Percentiles rank a stretch among this genome's conserved stretches.
These are phyloP conservation scores for Diplodia seriata DNA, from an alignment of 2,329 filamentous ascomycete species.

Conservation along the genomic window DNA sequence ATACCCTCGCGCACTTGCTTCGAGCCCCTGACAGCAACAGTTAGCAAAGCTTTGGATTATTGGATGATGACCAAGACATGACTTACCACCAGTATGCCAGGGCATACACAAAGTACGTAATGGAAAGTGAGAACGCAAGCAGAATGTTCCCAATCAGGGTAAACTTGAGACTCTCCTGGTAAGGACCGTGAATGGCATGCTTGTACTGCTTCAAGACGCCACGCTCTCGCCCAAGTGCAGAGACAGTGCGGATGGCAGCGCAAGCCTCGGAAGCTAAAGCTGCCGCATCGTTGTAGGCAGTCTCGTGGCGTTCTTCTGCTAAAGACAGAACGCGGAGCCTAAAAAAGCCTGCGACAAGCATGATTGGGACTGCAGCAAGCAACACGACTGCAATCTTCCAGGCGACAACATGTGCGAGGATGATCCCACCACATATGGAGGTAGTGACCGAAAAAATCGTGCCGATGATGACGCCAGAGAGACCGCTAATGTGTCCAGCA, in stretches of 20 bases:
- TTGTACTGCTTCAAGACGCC: conserved; percentile 49
- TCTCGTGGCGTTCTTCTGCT: conserved; percentile 68
- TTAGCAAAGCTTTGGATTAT: conserved; percentile 8
- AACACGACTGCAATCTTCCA: conserved; percentile 61
- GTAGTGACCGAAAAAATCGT: conserved; percentile 58
- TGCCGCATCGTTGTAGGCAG: conserved; percentile 69
- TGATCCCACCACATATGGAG: conserved; percentile 56
- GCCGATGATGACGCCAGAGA: conserved; percentile 58
- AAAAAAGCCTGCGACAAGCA: conserved; percentile 56
- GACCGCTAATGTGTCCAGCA: conserved; percentile 55
- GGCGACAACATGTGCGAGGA: conserved; percentile 56
- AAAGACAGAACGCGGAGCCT: conserved; percentile 59
- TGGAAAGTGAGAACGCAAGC: conserved; percentile 53
- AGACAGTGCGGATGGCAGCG: conserved; percentile 67
- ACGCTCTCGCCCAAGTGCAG: conserved; percentile 52
- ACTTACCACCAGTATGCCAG: conserved; percentile 57
- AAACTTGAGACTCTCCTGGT: conserved; percentile 50
- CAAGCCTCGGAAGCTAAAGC: conserved; percentile 72
- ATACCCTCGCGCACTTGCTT: conserved; percentile 53
- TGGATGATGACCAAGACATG: conserved; percentile 31
- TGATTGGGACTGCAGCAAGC: conserved; percentile 57
- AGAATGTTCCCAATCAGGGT: conserved; percentile 51
- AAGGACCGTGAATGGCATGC: conserved; percentile 48
- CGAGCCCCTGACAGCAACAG: conserved; percentile 41
- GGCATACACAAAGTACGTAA: conserved; percentile 58